Percentiles rank a stretch among this genome's conserved stretches.
Evolutionary conservation across 768 basidiomycete species (phyloP).

Genomic region (Trametes sanguinea): DNA sequence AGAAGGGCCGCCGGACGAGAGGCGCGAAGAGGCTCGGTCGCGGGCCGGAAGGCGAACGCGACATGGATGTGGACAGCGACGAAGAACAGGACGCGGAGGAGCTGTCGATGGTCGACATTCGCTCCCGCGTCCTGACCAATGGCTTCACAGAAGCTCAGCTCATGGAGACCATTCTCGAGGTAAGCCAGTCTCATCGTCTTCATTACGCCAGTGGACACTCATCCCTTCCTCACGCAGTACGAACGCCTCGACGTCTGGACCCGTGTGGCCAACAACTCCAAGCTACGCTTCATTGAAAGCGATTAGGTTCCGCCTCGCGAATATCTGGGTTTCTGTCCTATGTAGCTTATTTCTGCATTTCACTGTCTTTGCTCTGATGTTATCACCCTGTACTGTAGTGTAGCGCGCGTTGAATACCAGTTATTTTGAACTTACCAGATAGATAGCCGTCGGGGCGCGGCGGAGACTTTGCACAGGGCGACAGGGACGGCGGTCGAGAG

Average conservation of each 20-base stretch:
- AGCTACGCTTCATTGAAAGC: slow-evolving; percentile 64
- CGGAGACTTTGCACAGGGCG: no score
- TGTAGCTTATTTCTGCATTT: slow-evolving; percentile 20
- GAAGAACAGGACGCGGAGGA: slow-evolving; percentile 60
- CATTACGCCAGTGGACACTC: slow-evolving; percentile 15
- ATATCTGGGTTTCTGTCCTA: neutral
- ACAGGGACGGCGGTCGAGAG: no score
- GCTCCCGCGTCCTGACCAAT: slow-evolving; percentile 78
- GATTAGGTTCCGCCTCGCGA: neutral
- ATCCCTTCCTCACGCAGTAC: slow-evolving; percentile 55
- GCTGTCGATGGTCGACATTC: slow-evolving; percentile 83
- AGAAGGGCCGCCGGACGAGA: slow-evolving; percentile 39
- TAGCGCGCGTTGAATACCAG: slow-evolving; percentile 17
- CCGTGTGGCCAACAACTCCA: slow-evolving; percentile 81
- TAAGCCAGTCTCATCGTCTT: slow-evolving; percentile 39
- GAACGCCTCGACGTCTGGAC: slow-evolving; percentile 81
- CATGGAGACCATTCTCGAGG: slow-evolving; percentile 80
- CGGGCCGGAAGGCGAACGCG: slow-evolving; percentile 71
- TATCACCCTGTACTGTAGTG: slow-evolving; percentile 27
- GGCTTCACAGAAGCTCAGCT: slow-evolving; percentile 93
- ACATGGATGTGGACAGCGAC: slow-evolving; percentile 57
- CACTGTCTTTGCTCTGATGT: slow-evolving; percentile 17
- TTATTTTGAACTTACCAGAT: no score
- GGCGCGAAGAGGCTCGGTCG: slow-evolving; percentile 60
- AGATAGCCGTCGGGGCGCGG: no score